Evolutionary conservation across 371 early-diverging fungal genomes (phyloP).

Genomic region (Phascolomyces articulosus): DNA sequence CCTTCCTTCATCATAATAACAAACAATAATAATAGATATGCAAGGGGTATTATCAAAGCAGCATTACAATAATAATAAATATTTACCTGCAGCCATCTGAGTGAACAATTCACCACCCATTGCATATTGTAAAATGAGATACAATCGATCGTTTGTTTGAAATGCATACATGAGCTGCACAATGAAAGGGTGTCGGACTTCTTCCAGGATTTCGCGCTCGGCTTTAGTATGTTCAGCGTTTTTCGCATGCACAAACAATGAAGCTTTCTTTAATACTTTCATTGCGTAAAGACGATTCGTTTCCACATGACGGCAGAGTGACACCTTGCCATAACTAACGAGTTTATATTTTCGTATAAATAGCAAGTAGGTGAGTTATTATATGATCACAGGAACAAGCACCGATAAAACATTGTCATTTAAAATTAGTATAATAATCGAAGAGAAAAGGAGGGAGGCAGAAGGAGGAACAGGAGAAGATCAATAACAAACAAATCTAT

Average conservation of each 20-base stretch:
- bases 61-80: no score
- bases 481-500: no score
- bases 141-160: conserved; percentile 84
- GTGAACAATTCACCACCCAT: conserved; percentile 99
- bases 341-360: no score
- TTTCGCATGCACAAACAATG: conserved; percentile 73
- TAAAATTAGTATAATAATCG: neutral
- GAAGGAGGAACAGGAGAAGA: no score
- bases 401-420: neutral
- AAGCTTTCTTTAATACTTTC: conserved; percentile 93
- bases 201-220: conserved; percentile 78
- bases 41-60: neutral
- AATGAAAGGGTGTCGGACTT: conserved; percentile 91
- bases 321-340: conserved; percentile 53
- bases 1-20: no score
- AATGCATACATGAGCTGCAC: conserved; percentile 96
- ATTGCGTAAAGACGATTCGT: conserved; percentile 74
- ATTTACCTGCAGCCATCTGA: conserved; percentile 77
- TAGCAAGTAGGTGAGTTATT: no score
- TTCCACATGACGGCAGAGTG: conserved; percentile 40
- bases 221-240: conserved; percentile 74
- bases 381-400: no score
- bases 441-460: no score
- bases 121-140: conserved; percentile 96
- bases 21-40: neutral